Evolutionary conservation across 1,139 yeast species (phyloP).

Genomic region (Kodamaea ohmeri): DNA sequence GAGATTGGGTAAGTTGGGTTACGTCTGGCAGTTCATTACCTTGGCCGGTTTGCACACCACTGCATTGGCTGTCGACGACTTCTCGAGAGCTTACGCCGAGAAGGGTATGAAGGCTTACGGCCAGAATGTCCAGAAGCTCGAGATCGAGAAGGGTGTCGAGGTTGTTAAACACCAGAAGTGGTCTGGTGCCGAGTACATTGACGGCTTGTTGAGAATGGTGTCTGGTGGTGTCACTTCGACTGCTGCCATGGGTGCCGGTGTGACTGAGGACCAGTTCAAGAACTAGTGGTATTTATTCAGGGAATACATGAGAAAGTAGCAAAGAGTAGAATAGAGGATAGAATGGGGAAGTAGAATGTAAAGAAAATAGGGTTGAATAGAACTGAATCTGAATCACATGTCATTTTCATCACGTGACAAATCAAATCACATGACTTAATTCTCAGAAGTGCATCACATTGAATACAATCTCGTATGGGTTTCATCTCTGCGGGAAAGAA

Average conservation of each 20-base stretch:
- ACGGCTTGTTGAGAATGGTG: slow-evolving; percentile 82
- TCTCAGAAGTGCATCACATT: neutral
- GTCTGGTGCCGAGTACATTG: slow-evolving; percentile 99
- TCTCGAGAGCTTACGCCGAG: slow-evolving; percentile 73
- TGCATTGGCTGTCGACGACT: slow-evolving; percentile 86
- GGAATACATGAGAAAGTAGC: neutral
- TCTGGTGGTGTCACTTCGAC: slow-evolving; percentile 95
- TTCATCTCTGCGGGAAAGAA: slow-evolving; percentile 5
- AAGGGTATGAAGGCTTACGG: slow-evolving; percentile 97
- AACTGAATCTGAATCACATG: no score
- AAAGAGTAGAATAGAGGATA: neutral
- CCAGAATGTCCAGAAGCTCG: slow-evolving; percentile 78
- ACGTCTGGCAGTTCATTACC: slow-evolving; percentile 97
- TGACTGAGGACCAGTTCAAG: slow-evolving; percentile 94
- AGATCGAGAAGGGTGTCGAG: slow-evolving; percentile 86
- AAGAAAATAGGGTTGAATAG: no score
- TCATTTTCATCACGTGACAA: neutral
- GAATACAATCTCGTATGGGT: slow-evolving; percentile 3
- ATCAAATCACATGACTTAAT: neutral
- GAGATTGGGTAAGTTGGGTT: slow-evolving; percentile 86
- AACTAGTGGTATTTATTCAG: slow-evolving; percentile 16
- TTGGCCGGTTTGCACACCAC: slow-evolving; percentile 97
- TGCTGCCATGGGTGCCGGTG: slow-evolving; percentile 99
- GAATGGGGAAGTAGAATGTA: neutral
- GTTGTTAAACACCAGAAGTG: slow-evolving; percentile 98